phyloP scores from a whole-genome alignment of 2,329 filamentous ascomycete species.

The Cercospora beticola region DNA sequence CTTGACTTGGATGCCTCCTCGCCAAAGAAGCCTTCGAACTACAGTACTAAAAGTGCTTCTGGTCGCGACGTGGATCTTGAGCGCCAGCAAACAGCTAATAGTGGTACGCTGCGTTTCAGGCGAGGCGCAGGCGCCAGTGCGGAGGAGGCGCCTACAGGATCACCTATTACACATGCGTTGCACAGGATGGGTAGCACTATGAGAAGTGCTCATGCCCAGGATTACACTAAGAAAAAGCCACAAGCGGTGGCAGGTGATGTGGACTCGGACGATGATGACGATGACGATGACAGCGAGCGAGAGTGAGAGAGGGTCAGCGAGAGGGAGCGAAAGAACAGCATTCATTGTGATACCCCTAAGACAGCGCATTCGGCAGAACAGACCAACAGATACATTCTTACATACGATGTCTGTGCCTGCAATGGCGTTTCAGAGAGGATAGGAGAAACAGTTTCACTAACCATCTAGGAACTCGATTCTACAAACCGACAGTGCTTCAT shows the following conservation, averaged over 20 bases:
- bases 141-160: constrained; percentile 12
- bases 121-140: constrained; percentile 5
- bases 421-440: background rate
- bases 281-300: constrained; percentile 20
- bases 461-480: background rate
- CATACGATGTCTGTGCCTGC: background rate
- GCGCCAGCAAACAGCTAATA: constrained; percentile 13
- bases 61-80: constrained; percentile 12
- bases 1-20: constrained; percentile 2
- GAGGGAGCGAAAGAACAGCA: constrained; percentile 5
- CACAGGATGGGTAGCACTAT: constrained; percentile 22
- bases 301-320: background rate
- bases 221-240: constrained; percentile 19
- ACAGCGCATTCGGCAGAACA: background rate
- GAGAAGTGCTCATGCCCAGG: constrained; percentile 18
- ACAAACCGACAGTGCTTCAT: background rate
- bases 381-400: background rate
- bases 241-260: constrained; percentile 4
- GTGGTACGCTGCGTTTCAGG: constrained; percentile 9
- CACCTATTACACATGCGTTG: constrained; percentile 19
- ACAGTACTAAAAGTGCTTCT: constrained; percentile 8
- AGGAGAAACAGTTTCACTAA: background rate
- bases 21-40: background rate
- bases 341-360: background rate
- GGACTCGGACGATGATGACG: constrained; percentile 16